Evolutionary conservation across 495 filamentous ascomycete species (phyloP), one percentile per base, ranked within the genome.

Genomic region (Aspergillus mulundensis): DNA sequence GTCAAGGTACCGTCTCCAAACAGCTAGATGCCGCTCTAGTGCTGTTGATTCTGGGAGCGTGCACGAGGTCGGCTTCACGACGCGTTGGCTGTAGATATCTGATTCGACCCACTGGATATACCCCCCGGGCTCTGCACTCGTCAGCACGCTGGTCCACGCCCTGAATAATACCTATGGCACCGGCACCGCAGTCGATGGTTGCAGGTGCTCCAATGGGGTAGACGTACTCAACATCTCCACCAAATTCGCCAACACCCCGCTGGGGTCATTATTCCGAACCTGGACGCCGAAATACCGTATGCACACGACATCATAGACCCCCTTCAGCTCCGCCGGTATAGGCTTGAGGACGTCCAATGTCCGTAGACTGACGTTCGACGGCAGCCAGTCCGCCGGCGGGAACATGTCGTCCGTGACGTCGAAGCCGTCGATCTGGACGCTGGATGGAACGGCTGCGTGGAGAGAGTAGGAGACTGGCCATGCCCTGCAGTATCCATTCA

Each of bases 31-130:
- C 25, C 25, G 25, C 8, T 28, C 25, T 3, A 28, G 25, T 3
- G 25, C 25, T 28, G 25, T 28, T 4, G 25, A 8, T n/a, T 3
- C 25, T 28, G 8, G 25, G 25, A 28, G 4, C 8, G 25, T 34
- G 5, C 19, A 21, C 18, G 20, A n/a, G n/a, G n/a, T n/a, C n/a
- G n/a, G n/a, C 28, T 19, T 42, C 12, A 52, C 50, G 36, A 41
- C 50, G 14, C 1, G 3, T 14, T 42, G 50, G 50, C 28, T 42
- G 23, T 30, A 28, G 21, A 52, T 20, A 16, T 52, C 50, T 7
- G 50, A 23, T 14, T 52, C 50, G 21, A 52, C n/a, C 50, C 50
- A 52, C 25, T 52, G 50, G 36, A 52, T 40, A 28, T 52, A 52
- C 18, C 50, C 50, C 28, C 50, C 50, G 11, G 50, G 50, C 25